Base-by-base conservation (phyloP, 2,329 filamentous ascomycete genomes). In the Parascedosporium putredinis region DNA sequence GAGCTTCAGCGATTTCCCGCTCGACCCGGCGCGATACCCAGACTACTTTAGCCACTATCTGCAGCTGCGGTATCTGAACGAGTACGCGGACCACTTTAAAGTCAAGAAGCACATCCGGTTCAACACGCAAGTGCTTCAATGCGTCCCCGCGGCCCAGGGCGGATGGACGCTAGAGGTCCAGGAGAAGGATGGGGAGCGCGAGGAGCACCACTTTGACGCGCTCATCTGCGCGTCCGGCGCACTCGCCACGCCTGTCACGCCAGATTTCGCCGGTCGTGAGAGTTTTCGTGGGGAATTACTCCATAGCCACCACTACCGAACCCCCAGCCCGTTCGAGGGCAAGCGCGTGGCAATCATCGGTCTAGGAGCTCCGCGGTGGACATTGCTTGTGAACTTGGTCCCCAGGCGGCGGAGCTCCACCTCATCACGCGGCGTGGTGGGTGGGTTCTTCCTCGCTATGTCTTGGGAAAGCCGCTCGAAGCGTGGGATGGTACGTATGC, bases 301-400 rank as follows among this genome's bases (percentile, higher is more conserved):
- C 34, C 66, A 69, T 49, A 68, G 65, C 47, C 62, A 67, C 52
- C 55, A 55, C 25, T 69, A 68, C 53, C 60, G 66, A 45, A 58
- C 56, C 14, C 62, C 64, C 1, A 58, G 54, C 5, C 56, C 53
- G 0, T 67, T 64, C 50, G 61, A 62, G 42, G 64, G 64, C 20
- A 67, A 68, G 53, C 61, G 56, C 38, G 61, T 68, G 4, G 64
- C 60, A 6, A 53, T 68, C 24, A 59, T 69, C 38, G 65, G 65
- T 1, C 53, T 68, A 36, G 66, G 66, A 64, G 61, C 27, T 65
- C 62, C 4, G 66, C 66, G 3, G 60, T 65, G n/a, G 67, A 70
- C 56, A 57, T 69, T 25, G 61, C 62, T 23, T 64, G 60, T 45
- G 67, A 69, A 48, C 55, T 68, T 46, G 62, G 60, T 2, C 55